Percentiles rank a stretch among this genome's conserved stretches.
These are phyloP conservation scores for Ascochyta koolunga DNA, from an alignment of 2,329 filamentous ascomycete species.

Conservation along the genomic window DNA sequence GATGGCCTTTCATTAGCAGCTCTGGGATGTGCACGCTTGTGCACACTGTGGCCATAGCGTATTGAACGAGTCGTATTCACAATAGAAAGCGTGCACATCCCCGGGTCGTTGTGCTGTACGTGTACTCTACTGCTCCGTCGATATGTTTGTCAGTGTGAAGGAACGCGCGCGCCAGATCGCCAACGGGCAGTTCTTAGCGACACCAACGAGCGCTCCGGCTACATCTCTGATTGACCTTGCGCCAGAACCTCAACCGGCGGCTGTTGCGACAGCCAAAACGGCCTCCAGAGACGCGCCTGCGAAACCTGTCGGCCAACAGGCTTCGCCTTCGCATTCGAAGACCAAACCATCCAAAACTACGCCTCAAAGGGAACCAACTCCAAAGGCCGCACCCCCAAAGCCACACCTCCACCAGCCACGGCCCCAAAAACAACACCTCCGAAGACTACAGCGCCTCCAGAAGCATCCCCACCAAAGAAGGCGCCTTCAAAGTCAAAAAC, in stretches of 20 bases:
- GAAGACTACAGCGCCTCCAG: background rate
- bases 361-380: background rate
- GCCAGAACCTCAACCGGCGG: slow-evolving; percentile 3
- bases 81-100: slow-evolving; percentile 13
- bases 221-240: slow-evolving; percentile 1
- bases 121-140: slow-evolving; percentile 3
- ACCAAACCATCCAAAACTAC: background rate
- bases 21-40: slow-evolving; percentile 6
- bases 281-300: background rate
- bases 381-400: background rate
- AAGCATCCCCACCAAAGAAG: slow-evolving; percentile 4
- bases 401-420: background rate
- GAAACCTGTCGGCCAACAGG: too few species aligned
- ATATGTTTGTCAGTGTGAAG: slow-evolving; percentile 24
- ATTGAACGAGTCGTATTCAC: slow-evolving; percentile 3
- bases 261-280: slow-evolving; percentile 3
- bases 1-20: slow-evolving; percentile 14
- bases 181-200: slow-evolving; percentile 15
- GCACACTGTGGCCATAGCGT: slow-evolving; percentile 15
- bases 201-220: background rate
- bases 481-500: slow-evolving; percentile 3
- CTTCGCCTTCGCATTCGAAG: background rate
- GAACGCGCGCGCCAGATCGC: slow-evolving; percentile 22
- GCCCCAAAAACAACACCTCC: background rate
- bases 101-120: slow-evolving; percentile 11